phyloP scores from a whole-genome alignment of 495 filamentous ascomycete genomes.

The Penicillium waksmanii region DNA sequence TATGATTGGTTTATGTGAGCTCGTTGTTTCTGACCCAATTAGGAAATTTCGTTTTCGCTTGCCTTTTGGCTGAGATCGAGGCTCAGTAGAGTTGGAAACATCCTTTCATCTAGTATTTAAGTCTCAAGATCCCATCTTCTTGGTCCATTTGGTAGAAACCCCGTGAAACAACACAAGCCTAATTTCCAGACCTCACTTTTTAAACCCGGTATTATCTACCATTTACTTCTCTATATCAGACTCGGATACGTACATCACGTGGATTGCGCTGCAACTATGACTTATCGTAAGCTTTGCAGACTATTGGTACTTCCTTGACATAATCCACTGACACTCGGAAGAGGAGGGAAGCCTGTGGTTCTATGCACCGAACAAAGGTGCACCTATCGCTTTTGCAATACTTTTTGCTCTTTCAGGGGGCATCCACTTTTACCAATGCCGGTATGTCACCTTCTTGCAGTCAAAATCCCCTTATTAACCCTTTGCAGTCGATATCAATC shows the following conservation, averaged over 20 bases:
- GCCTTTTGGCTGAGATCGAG: background rate
- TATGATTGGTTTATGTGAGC: conserved; percentile 5
- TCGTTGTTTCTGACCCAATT: conserved; percentile 15
- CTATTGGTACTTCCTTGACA: background rate
- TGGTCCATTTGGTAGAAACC: background rate
- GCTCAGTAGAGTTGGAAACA: conserved; percentile 1
- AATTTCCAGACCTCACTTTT: too few relatives aligned
- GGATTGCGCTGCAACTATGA: background rate
- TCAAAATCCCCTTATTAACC: background rate
- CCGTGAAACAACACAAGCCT: background rate
- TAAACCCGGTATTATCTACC: too few relatives aligned
- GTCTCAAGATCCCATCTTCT: background rate
- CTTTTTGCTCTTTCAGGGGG: conserved; percentile 63
- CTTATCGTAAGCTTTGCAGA: conserved; percentile 17
- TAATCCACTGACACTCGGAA: conserved; percentile 21
- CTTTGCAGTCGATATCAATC: conserved; percentile 44
- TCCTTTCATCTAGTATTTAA: conserved; percentile 1
- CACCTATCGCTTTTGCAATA: conserved; percentile 67
- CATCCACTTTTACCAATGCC: conserved; percentile 64
- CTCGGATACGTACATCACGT: too few relatives aligned
- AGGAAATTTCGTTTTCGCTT: conserved; percentile 30
- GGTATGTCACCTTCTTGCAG: conserved; percentile 38
- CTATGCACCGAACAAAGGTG: conserved; percentile 76
- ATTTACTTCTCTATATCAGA: too few relatives aligned
- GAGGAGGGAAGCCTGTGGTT: conserved; percentile 62